Base-by-base conservation (phyloP, 2,329 filamentous ascomycete species). In the Fusarium sp. region DNA sequence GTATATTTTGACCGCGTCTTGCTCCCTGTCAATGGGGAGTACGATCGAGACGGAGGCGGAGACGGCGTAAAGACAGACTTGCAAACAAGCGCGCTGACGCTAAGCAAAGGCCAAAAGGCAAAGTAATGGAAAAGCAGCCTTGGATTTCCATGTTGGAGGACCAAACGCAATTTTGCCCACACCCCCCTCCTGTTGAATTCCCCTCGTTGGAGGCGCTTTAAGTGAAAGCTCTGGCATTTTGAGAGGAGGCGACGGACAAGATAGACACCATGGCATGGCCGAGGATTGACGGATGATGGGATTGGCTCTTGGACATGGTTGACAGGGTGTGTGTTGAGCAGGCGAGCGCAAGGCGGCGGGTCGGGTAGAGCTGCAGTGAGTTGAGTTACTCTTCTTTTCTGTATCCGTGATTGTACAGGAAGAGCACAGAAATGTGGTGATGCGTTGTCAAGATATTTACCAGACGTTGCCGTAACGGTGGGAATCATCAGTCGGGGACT, bases 371-470 rank as follows among this genome's bases (percentile, higher is more conserved):
- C 49, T 69, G 65, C 68, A 71, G 63, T 33, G 23, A 25, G 23
- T 25, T 25, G 13, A 31, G 53, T 38, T 57, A 48, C 42, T 59
- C 19, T 35, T 47, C 48, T 17, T 31, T 42, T 42, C 23, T 25
- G 6, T 25, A 25, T 25, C 49, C 60, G 55, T 29, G 60, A 60
- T 38, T 59, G 49, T 58, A 59, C 49, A 60, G 42, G 32, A 59
- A 59, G 49, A 60, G 48, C 35, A 60, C 55, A 60, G 60, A 60
- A 65, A 71, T 70, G 72, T 70, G 75, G 72, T 79, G 79, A 81
- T 82, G 79, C 76, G 80, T 81, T 82, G 80, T 82, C 81, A 82
- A 75, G 70, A 71, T 68, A 64, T 70, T 60, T 60, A 63, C 74
- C 71, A 76, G 61, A 74, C 57, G 54, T 74, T 70, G 59, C 43